Percentiles rank a stretch among this genome's conserved stretches.
Evolutionary conservation across 257 asterid genomes (phyloP).

Genomic region (Lantana camara): DNA sequence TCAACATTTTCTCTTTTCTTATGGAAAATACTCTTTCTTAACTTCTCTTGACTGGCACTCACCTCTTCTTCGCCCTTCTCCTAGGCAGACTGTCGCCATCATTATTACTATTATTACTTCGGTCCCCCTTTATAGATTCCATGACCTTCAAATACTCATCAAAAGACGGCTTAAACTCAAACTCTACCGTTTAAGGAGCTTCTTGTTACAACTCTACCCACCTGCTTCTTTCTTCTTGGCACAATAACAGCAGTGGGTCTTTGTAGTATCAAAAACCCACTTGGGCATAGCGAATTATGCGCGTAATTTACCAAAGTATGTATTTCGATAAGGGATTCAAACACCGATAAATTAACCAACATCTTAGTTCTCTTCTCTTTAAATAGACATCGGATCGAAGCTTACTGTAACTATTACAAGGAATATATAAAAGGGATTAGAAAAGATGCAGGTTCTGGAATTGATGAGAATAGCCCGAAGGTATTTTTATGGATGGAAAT

Average conservation of each 20-base stretch:
- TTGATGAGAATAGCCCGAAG: conserved; percentile 8
- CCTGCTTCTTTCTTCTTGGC: conserved; percentile 35
- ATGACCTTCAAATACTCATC: conserved; percentile 79
- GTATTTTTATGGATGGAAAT: conserved; percentile 3
- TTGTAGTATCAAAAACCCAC: conserved; percentile 32
- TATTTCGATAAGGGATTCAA: conserved; percentile 37
- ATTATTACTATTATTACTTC: conserved; percentile 21
- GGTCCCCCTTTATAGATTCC: conserved; percentile 64
- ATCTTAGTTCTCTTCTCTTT: conserved; percentile 25
- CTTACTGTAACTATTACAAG: neutral
- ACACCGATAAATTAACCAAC: conserved; percentile 35
- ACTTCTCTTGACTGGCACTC: conserved; percentile 23
- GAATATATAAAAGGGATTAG: neutral
- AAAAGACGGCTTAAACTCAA: too few relatives aligned
- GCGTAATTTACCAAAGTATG: conserved; percentile 23
- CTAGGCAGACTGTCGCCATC: neutral
- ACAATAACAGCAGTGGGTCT: conserved; percentile 35
- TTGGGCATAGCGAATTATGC: conserved; percentile 25
- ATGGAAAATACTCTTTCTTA: conserved; percentile 27
- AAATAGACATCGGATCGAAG: conserved; percentile 18
- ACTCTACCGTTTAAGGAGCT: too few relatives aligned
- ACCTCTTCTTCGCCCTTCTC: conserved; percentile 27
- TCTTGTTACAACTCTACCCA: conserved; percentile 27
- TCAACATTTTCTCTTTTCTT: conserved; percentile 27
- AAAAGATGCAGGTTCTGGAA: conserved; percentile 1